phyloP scores from a whole-genome alignment of 164 flowering plant genomes.

The Euptelea pleiosperma region DNA sequence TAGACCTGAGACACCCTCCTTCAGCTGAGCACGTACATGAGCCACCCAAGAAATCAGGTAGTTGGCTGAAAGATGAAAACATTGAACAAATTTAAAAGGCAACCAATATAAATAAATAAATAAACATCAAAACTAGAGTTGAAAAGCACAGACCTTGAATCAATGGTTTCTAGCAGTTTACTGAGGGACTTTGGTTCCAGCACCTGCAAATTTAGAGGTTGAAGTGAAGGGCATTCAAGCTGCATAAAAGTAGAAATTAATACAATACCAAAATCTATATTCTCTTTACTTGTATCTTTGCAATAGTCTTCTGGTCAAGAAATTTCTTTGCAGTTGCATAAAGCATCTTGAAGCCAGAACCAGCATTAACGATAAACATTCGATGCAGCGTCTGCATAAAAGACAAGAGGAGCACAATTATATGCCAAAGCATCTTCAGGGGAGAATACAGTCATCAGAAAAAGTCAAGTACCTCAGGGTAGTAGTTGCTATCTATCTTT shows the following conservation, averaged over 20 bases:
- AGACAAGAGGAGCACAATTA: background rate
- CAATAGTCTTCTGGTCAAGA: conserved; percentile 73
- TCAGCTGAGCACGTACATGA: conserved; percentile 71
- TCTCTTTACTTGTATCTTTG: conserved; percentile 72
- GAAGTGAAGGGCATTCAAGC: conserved; percentile 7
- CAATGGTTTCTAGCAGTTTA: conserved; percentile 71
- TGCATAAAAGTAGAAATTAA: background rate
- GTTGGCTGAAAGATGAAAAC: conserved; percentile 51
- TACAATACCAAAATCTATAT: background rate
- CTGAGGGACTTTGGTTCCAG: conserved; percentile 61
- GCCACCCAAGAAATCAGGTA: conserved; percentile 97
- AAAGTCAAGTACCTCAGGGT: conserved; percentile 71
- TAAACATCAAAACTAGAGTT: background rate
- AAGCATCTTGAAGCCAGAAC: conserved; percentile 83
- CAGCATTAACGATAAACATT: conserved; percentile 94
- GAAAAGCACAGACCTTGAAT: conserved; percentile 52
- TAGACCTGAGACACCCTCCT: conserved; percentile 87
- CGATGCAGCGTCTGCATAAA: conserved; percentile 67
- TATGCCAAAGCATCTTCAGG: background rate
- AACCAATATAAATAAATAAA: background rate
- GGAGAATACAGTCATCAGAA: background rate
- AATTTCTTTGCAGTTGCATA: conserved; percentile 87
- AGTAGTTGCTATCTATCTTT: conserved; percentile 71
- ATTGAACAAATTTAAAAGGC: background rate
- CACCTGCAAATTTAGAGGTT: conserved; percentile 44